These are phyloP conservation scores for Solanum chacoense DNA, from an alignment of 305 asterid genomes.

Conservation along the genomic window DNA sequence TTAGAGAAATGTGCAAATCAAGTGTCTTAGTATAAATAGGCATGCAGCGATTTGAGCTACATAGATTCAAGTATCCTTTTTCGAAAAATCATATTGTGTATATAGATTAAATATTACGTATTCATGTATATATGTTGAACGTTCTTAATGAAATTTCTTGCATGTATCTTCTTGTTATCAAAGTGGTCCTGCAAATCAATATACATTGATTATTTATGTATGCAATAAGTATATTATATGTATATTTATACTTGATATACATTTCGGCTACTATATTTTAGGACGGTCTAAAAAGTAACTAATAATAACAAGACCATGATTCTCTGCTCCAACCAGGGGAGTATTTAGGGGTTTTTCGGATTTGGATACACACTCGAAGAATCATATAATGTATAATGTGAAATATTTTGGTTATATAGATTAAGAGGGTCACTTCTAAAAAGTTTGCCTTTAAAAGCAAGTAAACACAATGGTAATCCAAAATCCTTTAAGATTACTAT, in stretches of 20 bases:
- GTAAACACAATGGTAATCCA: neutral
- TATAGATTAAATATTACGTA: neutral
- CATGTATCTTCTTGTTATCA: neutral
- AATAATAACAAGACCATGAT: neutral
- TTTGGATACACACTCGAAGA: neutral
- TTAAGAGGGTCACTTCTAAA: neutral
- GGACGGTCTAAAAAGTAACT: neutral
- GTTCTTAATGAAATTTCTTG: neutral
- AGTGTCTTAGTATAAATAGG: neutral
- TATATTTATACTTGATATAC: neutral
- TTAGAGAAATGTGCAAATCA: neutral
- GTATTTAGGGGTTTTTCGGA: accelerated
- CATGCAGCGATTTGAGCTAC: neutral
- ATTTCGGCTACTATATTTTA: neutral
- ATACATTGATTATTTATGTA: neutral
- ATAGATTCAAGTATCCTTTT: neutral
- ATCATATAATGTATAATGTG: neutral
- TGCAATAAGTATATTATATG: neutral
- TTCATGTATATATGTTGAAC: neutral
- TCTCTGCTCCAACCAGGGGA: neutral
- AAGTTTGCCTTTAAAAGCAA: neutral
- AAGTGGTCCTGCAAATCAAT: neutral
- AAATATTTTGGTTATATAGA: neutral
- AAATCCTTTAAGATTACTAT: neutral
- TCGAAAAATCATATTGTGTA: neutral